Base-by-base conservation (phyloP, 225 moss, liverwort and hornwort species). In the Neckera pumila region DNA sequence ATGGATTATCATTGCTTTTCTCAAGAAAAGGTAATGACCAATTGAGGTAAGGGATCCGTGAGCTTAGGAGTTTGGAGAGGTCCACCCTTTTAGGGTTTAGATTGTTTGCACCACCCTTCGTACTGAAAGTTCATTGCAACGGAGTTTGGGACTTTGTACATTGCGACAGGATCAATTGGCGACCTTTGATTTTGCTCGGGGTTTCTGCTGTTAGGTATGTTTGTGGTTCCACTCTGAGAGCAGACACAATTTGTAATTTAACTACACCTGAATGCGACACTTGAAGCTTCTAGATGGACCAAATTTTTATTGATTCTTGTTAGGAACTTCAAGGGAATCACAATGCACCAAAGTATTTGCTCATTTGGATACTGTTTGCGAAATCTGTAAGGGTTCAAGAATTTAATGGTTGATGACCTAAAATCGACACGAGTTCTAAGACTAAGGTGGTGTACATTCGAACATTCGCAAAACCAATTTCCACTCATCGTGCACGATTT, bases 21-120 rank as follows among this genome's bases (percentile, higher is more conserved):
- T 19, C 6, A 65, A 66, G 20, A n/a, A n/a, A 67, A 36, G 38
- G 38, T 38, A n/a, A n/a, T n/a, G 7, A 12, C 11, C 12, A 67
- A 67, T 22, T n/a, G 22, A 12, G n/a, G 22, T n/a, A 67, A 67
- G n/a, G 6, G 1, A 66, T n/a, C 1, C 1, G 1, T 0, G 11
- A 36, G 6, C n/a, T n/a, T n/a, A n/a, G 36, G 18, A 36, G 0
- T 20, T 66, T 11, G 19, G 3, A 6, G 20, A 18, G 5, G 0
- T 34, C 10, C 5, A 34, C 5, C 10, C 6, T 58, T 75, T 59
- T 40, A 57, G 43, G 43, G 18, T 62, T 81, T 14, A 45, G 81
- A 33, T 45, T 21, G 31, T 31, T 61, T 6, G 31, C 59, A 31
- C 54, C n/a, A 76, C 8, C 6, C 14, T 45, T 28, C 58, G 6